Conservation (phyloP, 148 eudicot species). For the Euryodendron excelsum region DNA sequence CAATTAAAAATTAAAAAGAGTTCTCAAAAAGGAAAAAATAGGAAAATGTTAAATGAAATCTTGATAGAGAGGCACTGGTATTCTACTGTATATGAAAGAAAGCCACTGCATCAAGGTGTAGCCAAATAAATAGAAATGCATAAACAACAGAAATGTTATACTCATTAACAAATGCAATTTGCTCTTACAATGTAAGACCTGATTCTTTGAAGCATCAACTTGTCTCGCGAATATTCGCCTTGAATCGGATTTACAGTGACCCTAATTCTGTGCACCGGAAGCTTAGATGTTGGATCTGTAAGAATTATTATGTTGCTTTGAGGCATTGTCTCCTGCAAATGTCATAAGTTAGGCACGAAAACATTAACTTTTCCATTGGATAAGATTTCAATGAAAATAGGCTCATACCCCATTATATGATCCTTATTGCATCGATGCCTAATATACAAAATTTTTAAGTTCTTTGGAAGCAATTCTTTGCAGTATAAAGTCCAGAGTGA, state of each 20-base stretch:
- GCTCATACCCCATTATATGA: no score
- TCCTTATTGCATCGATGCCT: no score
- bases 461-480: no score
- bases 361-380: no score
- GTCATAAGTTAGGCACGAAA: slow-evolving; percentile 5
- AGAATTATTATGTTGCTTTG: slow-evolving; percentile 65
- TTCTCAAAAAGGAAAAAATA: background rate
- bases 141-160: slow-evolving; percentile 17
- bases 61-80: background rate
- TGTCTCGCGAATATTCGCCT: slow-evolving; percentile 98
- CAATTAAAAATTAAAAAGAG: background rate
- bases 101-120: background rate
- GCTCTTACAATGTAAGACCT: slow-evolving; percentile 99
- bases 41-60: background rate
- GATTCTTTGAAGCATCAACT: slow-evolving; percentile 99
- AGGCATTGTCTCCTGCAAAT: slow-evolving; percentile 74
- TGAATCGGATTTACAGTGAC: slow-evolving; percentile 64
- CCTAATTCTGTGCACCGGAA: slow-evolving; percentile 59
- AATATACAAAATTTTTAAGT: no score
- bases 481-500: no score
- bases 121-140: background rate
- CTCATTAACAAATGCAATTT: slow-evolving; percentile 29
- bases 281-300: slow-evolving; percentile 77
- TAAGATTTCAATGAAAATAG: no score
- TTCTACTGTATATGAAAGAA: background rate